These are phyloP conservation scores for Aspergillus pseudonomiae DNA, from an alignment of 2,329 filamentous ascomycete genomes.

Conservation along the genomic window DNA sequence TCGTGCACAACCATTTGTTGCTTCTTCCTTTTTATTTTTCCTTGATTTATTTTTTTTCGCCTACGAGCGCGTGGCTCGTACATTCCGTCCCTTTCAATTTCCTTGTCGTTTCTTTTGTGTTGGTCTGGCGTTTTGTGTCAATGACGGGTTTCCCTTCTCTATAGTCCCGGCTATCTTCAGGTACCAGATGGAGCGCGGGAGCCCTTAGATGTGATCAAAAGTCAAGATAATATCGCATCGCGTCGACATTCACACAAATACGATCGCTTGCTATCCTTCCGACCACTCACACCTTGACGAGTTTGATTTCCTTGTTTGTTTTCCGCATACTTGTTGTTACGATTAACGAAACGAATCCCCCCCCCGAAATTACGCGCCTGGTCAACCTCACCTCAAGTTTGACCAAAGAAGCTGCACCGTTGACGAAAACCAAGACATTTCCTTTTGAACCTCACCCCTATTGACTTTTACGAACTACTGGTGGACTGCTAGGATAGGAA, in stretches of 20 bases:
- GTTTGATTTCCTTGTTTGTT: constrained; percentile 22
- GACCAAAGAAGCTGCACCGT: constrained; percentile 13
- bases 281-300: constrained; percentile 30
- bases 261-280: constrained; percentile 22
- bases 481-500: not conserved
- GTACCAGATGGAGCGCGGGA: constrained; percentile 21
- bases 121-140: constrained; percentile 31
- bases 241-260: constrained; percentile 25
- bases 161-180: constrained; percentile 14
- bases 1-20: constrained; percentile 19
- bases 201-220: constrained; percentile 24
- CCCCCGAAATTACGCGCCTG: constrained; percentile 15
- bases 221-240: constrained; percentile 18
- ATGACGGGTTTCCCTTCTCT: constrained; percentile 20
- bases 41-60: constrained; percentile 15
- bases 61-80: constrained; percentile 26
- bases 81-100: constrained; percentile 21
- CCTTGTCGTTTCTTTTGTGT: constrained; percentile 29
- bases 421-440: constrained; percentile 11
- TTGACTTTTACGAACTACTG: not conserved
- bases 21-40: constrained; percentile 17
- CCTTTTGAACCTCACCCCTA: not conserved
- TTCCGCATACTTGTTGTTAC: constrained; percentile 23
- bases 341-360: constrained; percentile 24
- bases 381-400: constrained; percentile 5